Conservation (phyloP, 2,329 filamentous ascomycete species). For the Oidium heveae region DNA sequence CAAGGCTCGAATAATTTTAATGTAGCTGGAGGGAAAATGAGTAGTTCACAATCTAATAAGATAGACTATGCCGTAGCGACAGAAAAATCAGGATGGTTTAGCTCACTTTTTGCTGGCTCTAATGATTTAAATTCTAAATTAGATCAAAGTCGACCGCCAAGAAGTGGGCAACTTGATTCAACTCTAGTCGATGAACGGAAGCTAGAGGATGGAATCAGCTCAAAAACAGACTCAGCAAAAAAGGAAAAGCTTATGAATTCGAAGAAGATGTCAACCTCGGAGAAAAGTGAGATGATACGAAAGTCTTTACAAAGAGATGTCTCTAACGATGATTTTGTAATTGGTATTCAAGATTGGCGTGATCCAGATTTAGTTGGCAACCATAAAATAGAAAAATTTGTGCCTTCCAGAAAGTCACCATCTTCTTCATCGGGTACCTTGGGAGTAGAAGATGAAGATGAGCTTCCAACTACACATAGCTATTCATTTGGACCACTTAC, state of each 20-base stretch:
- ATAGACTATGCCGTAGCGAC: slow-evolving; percentile 1
- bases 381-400: slow-evolving; percentile 9
- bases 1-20: slow-evolving; percentile 10
- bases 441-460: slow-evolving; percentile 2
- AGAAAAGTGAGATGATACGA: slow-evolving; percentile 5
- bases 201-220: slow-evolving; percentile 21
- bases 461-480: slow-evolving; percentile 3
- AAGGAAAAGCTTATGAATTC: background rate
- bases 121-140: slow-evolving; percentile 12
- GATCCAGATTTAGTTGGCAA: slow-evolving; percentile 44
- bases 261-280: slow-evolving; percentile 5
- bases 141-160: slow-evolving; percentile 39
- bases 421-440: slow-evolving; percentile 8
- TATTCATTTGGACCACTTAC: slow-evolving; percentile 9
- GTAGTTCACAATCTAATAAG: slow-evolving; percentile 3
- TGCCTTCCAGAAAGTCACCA: slow-evolving; percentile 6
- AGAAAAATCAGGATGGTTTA: slow-evolving; percentile 19
- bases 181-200: slow-evolving; percentile 41
- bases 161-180: slow-evolving; percentile 53
- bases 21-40: slow-evolving; percentile 6
- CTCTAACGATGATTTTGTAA: slow-evolving; percentile 41
- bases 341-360: slow-evolving; percentile 71
- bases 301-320: slow-evolving; percentile 1
- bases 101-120: slow-evolving; percentile 18
- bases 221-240: slow-evolving; percentile 15